Evolutionary conservation across 164 flowering plant species (phyloP).

Genomic region (Protea cynaroides): DNA sequence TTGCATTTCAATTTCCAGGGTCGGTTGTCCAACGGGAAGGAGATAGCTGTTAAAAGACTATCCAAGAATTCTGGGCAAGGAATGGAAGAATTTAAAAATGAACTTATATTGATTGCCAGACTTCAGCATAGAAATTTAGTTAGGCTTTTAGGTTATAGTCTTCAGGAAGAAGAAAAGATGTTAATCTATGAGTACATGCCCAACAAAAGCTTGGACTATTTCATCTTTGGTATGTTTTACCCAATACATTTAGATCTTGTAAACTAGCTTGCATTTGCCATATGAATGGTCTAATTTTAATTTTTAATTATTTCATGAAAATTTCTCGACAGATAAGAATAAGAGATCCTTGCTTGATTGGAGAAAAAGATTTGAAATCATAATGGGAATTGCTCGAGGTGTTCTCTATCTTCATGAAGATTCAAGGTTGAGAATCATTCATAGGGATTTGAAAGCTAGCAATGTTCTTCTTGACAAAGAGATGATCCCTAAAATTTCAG

Average conservation of each 20-base stretch:
- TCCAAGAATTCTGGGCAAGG: constrained; percentile 19
- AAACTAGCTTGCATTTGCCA: too few species aligned
- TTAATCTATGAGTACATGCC: too few species aligned
- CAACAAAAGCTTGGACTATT: too few species aligned
- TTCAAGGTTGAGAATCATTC: constrained; percentile 61
- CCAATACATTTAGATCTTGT: too few species aligned
- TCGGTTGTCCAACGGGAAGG: constrained; percentile 21
- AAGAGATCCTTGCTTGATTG: constrained; percentile 35
- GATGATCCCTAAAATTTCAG: constrained; percentile 66
- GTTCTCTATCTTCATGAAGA: constrained; percentile 68
- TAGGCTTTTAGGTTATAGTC: constrained; percentile 9
- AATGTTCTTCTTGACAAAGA: constrained; percentile 56
- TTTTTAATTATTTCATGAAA: neutral
- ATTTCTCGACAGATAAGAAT: constrained; percentile 19
- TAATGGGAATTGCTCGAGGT: constrained; percentile 68
- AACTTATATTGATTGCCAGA: constrained; percentile 25
- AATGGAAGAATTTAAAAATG: constrained; percentile 30
- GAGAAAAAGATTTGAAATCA: constrained; percentile 49
- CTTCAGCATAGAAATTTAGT: neutral
- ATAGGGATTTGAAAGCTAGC: constrained; percentile 70
- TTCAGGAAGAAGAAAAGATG: too few species aligned
- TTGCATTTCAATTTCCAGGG: too few species aligned
- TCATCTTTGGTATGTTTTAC: too few species aligned
- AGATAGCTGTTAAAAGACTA: constrained; percentile 37
- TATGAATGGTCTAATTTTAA: neutral